phyloP scores from a whole-genome alignment of 306 rosid species.

The Casuarina cunninghamiana region DNA sequence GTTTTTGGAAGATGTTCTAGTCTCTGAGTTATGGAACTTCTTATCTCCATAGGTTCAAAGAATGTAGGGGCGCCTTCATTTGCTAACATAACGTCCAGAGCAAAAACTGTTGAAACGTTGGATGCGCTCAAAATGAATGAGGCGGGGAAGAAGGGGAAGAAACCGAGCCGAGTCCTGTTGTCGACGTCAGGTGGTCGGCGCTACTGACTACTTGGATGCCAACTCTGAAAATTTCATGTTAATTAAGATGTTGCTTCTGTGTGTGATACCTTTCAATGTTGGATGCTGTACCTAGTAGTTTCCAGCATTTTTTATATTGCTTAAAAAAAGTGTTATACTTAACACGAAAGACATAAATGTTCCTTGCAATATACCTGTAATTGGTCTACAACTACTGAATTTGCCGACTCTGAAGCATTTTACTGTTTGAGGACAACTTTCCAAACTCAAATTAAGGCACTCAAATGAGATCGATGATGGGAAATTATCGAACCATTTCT shows the following conservation, averaged over 20 bases:
- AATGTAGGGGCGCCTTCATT: conserved; percentile 61
- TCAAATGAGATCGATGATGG: too few relatives aligned
- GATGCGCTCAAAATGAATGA: conserved; percentile 63
- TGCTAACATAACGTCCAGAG: conserved; percentile 68
- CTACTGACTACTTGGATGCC: conserved; percentile 45
- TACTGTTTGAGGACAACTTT: neutral
- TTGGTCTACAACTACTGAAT: neutral
- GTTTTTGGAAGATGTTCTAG: conserved; percentile 3
- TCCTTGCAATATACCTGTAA: neutral
- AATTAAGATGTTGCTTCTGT: neutral
- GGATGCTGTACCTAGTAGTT: neutral
- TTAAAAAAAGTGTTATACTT: neutral
- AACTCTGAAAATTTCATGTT: neutral
- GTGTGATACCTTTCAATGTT: neutral
- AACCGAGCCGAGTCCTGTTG: conserved; percentile 69
- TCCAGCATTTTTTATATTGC: neutral
- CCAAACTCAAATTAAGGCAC: neutral
- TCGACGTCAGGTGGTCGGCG: conserved; percentile 93
- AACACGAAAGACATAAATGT: neutral
- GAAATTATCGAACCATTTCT: too few relatives aligned
- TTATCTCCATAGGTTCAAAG: conserved; percentile 41
- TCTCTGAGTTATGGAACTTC: conserved; percentile 4
- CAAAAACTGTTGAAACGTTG: conserved; percentile 39
- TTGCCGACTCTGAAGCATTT: neutral
- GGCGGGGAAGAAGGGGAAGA: conserved; percentile 87